Percentiles rank a stretch among this genome's conserved stretches.
phyloP scores from a whole-genome alignment of 306 rosid species.

The Fragaria ananassa region DNA sequence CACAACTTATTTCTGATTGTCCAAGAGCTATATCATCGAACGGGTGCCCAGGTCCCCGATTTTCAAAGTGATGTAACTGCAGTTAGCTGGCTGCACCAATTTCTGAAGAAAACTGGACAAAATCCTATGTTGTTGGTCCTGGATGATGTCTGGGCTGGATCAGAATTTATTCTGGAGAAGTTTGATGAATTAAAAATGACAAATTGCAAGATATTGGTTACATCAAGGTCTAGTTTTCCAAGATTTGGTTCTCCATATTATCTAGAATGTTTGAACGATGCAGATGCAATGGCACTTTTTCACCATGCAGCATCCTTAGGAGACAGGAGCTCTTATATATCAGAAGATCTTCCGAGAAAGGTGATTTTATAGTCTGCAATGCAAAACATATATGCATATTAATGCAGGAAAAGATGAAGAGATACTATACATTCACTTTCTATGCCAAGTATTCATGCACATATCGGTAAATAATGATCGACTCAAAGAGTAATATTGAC shows the following conservation, averaged over 20 bases:
- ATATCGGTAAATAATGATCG: neutral
- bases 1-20: slow-evolving; percentile 40
- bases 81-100: slow-evolving; percentile 29
- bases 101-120: slow-evolving; percentile 1
- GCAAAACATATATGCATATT: slow-evolving; percentile 16
- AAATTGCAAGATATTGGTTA: slow-evolving; percentile 32
- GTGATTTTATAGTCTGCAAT: slow-evolving; percentile 32
- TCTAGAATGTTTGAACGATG: slow-evolving; percentile 32
- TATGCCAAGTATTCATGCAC: neutral
- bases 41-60: slow-evolving; percentile 14
- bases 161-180: slow-evolving; percentile 29
- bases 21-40: slow-evolving; percentile 33
- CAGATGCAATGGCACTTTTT: slow-evolving; percentile 38
- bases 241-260: slow-evolving; percentile 22
- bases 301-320: slow-evolving; percentile 30
- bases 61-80: slow-evolving; percentile 36
- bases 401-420: neutral
- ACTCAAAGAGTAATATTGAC: neutral
- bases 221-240: slow-evolving; percentile 17
- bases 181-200: slow-evolving; percentile 34
- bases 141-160: slow-evolving; percentile 26
- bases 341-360: slow-evolving; percentile 36
- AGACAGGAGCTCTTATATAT: slow-evolving; percentile 15
- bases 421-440: neutral
- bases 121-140: slow-evolving; percentile 14